These are phyloP conservation scores for Russula olivacea DNA, from an alignment of 768 basidiomycete genomes.

Conservation along the genomic window DNA sequence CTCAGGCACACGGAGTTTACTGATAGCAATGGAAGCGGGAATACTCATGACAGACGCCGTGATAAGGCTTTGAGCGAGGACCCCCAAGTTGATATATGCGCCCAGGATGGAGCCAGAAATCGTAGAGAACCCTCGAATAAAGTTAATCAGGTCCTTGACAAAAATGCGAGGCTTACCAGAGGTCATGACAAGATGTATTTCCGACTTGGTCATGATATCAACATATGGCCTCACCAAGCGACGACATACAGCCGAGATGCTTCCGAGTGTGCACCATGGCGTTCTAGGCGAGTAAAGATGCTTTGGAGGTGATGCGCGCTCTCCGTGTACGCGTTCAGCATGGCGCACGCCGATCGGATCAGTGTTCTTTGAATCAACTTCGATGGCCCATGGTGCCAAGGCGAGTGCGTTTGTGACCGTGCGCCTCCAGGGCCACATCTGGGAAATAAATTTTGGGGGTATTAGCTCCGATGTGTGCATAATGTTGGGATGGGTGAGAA, in stretches of 20 bases:
- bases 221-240: constrained; percentile 80
- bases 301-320: constrained; percentile 11
- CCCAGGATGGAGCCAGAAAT: constrained; percentile 87
- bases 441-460: neutral
- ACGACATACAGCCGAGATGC: constrained; percentile 7
- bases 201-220: constrained; percentile 78
- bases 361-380: constrained; percentile 5
- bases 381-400: constrained; percentile 11
- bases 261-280: constrained; percentile 8
- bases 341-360: constrained; percentile 8
- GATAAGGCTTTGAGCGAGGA: constrained; percentile 72
- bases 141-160: neutral
- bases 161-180: constrained; percentile 44
- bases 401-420: constrained; percentile 7
- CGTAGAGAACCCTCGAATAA: constrained; percentile 63
- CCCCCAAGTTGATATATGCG: constrained; percentile 76
- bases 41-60: constrained; percentile 94
- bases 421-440: constrained; percentile 14
- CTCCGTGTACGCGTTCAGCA: constrained; percentile 8
- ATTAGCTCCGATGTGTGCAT: neutral
- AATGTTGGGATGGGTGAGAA: neutral
- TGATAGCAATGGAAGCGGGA: constrained; percentile 89
- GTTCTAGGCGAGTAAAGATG: constrained; percentile 15
- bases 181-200: constrained; percentile 85
- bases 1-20: constrained; percentile 83